These are phyloP conservation scores for Amanita pseudoporphyria DNA, from an alignment of 768 basidiomycete species.

Conservation along the genomic window DNA sequence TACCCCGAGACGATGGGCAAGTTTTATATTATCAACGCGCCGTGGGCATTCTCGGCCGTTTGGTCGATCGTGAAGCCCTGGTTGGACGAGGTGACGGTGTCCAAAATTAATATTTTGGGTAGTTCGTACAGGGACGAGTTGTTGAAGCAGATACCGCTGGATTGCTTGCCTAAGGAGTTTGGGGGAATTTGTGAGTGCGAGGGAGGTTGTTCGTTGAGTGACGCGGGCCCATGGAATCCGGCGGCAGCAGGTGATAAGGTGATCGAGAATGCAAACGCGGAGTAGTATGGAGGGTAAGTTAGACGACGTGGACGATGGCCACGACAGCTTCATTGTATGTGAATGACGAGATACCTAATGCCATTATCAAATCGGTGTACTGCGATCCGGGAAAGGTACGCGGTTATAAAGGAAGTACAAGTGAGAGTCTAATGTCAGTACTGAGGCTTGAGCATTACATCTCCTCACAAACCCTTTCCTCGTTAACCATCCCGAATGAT, in stretches of 20 bases:
- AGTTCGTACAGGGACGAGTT: conserved; percentile 64
- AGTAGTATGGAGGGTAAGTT: too few species aligned
- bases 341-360: neutral
- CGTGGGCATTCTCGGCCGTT: conserved; percentile 83
- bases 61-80: conserved; percentile 88
- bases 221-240: conserved; percentile 86
- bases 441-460: too few species aligned
- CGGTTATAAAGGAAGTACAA: too few species aligned
- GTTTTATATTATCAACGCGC: conserved; percentile 98
- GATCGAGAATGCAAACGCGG: too few species aligned
- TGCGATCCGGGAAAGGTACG: too few species aligned
- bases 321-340: too few species aligned
- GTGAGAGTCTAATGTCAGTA: too few species aligned
- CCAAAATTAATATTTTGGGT: conserved; percentile 90
- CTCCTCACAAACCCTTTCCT: too few species aligned
- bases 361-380: neutral
- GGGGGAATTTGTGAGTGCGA: conserved; percentile 74
- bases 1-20: conserved; percentile 96
- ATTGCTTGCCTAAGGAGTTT: conserved; percentile 79
- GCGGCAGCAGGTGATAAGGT: too few species aligned
- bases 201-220: conserved; percentile 79
- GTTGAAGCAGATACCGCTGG: conserved; percentile 69
- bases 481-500: too few species aligned
- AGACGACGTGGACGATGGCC: too few species aligned
- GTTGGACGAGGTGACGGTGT: conserved; percentile 92